Evolutionary conservation across 2,329 filamentous ascomycete species (phyloP).

Genomic region (Boeremia lycopersici): DNA sequence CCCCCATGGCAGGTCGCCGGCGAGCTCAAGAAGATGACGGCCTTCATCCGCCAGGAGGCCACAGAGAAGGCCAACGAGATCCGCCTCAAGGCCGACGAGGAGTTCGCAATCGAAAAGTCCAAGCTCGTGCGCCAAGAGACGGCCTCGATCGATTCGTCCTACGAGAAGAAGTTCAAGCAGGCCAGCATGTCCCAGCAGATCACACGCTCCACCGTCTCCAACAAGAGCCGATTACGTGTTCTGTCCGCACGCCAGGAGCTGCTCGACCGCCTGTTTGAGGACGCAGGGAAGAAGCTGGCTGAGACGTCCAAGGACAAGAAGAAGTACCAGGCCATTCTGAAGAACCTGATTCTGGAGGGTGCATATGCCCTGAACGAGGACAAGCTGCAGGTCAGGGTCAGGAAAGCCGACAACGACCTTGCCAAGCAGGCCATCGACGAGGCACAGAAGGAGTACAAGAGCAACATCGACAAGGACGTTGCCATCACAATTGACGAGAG

Average conservation of each 20-base stretch:
- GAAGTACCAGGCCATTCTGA: conserved; percentile 78
- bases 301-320: conserved; percentile 69
- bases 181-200: conserved; percentile 99
- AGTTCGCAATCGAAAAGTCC: conserved; percentile 98
- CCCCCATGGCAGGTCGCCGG: conserved; percentile 75
- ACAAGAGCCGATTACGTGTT: conserved; percentile 92
- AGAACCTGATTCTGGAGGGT: conserved; percentile 85
- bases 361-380: conserved; percentile 86
- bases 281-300: conserved; percentile 73
- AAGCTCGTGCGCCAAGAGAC: conserved; percentile 98
- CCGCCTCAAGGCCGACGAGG: conserved; percentile 96
- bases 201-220: conserved; percentile 91
- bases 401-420: conserved; percentile 77
- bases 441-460: conserved; percentile 83
- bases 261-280: conserved; percentile 86
- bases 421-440: conserved; percentile 79
- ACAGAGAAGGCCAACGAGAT: conserved; percentile 97
- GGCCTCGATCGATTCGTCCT: conserved; percentile 85
- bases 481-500: conserved; percentile 76
- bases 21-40: conserved; percentile 99
- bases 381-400: conserved; percentile 73
- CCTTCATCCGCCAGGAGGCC: conserved; percentile 99
- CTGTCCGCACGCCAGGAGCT: conserved; percentile 87
- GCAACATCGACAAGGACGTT: conserved; percentile 72
- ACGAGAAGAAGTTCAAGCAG: conserved; percentile 99